These are phyloP conservation scores for Fusarium dimerum DNA, from an alignment of 2,329 filamentous ascomycete species.

Conservation along the genomic window DNA sequence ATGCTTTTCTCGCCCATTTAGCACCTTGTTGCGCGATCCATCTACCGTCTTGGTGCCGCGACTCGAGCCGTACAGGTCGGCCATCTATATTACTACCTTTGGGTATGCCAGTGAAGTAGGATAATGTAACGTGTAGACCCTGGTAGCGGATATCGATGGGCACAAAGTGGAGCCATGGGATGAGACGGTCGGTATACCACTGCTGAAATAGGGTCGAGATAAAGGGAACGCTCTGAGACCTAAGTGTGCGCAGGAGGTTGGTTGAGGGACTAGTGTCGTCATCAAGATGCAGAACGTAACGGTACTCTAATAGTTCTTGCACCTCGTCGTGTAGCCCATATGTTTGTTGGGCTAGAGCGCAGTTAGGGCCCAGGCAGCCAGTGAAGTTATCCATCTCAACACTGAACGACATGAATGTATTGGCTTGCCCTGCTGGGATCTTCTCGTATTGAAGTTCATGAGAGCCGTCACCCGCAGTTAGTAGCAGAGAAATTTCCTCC, in stretches of 20 bases:
- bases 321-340: slow-evolving; percentile 41
- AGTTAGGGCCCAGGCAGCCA: slow-evolving; percentile 51
- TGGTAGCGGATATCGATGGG: slow-evolving; percentile 75
- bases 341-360: slow-evolving; percentile 28
- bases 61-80: slow-evolving; percentile 47
- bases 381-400: slow-evolving; percentile 61
- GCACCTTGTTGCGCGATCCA: slow-evolving; percentile 68
- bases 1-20: slow-evolving; percentile 62
- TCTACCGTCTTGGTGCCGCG: slow-evolving; percentile 52
- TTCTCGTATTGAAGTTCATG: slow-evolving; percentile 56
- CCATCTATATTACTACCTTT: slow-evolving; percentile 44
- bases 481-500: slow-evolving; percentile 55
- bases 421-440: slow-evolving; percentile 54
- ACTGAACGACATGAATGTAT: slow-evolving; percentile 53
- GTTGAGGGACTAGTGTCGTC: slow-evolving; percentile 65
- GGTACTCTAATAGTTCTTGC: slow-evolving; percentile 60
- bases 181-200: slow-evolving; percentile 76
- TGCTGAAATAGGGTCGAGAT: slow-evolving; percentile 72
- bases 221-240: slow-evolving; percentile 68
- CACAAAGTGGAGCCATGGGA: slow-evolving; percentile 79
- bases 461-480: slow-evolving; percentile 44
- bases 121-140: slow-evolving; percentile 70
- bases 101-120: slow-evolving; percentile 69
- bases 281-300: slow-evolving; percentile 73
- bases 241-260: slow-evolving; percentile 62